Conservation (phyloP, 148 eudicot genomes). For the Linanthus parryae region DNA sequence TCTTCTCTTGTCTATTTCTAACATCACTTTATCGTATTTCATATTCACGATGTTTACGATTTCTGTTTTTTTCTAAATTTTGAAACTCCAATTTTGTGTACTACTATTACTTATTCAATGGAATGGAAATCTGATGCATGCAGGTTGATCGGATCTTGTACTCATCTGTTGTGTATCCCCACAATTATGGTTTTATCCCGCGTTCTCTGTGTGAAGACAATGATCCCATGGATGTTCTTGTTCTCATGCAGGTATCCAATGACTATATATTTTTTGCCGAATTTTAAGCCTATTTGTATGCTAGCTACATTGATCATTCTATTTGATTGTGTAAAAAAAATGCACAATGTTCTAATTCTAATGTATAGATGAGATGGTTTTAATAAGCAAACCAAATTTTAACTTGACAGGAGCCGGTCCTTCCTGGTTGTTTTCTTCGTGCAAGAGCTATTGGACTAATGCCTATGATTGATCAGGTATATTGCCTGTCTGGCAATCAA, state of each 20-base stretch:
- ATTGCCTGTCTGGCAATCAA: no score
- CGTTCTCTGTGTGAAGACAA: slow-evolving; percentile 78
- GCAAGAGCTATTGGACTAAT: slow-evolving; percentile 81
- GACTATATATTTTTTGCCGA: no score
- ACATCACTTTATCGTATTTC: no score
- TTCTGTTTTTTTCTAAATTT: background rate
- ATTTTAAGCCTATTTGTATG: no score
- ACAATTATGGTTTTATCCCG: slow-evolving; percentile 92
- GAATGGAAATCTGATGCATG: background rate
- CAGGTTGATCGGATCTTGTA: slow-evolving; percentile 89
- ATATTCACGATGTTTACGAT: background rate
- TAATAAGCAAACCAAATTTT: no score
- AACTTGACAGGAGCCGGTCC: slow-evolving; percentile 70
- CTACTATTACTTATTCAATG: no score
- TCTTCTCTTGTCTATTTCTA: no score
- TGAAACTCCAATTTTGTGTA: no score
- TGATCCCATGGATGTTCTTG: slow-evolving; percentile 84
- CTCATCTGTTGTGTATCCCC: slow-evolving; percentile 94
- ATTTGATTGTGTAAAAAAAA: no score
- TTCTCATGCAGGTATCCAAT: slow-evolving; percentile 80
- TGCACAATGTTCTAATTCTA: no score
- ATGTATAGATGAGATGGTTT: no score
- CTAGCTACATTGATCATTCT: no score
- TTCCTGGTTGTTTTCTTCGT: slow-evolving; percentile 84
- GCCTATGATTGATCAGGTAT: slow-evolving; percentile 98